Conservation (phyloP, 495 filamentous ascomycete species). For the Cladorrhinum samala region DNA sequence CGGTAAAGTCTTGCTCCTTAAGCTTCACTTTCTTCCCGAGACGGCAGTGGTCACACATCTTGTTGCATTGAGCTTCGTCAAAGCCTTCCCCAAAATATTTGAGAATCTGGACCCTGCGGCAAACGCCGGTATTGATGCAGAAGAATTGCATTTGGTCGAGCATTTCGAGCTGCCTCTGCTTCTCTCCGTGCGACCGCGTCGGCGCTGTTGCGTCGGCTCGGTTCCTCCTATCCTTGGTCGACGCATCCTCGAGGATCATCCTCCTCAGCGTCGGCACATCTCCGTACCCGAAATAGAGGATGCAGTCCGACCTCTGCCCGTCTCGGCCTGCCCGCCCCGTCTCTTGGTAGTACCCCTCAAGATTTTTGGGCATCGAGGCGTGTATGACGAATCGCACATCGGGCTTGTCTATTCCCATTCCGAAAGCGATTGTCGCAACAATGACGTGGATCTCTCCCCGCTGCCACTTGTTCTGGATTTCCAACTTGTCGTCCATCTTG, state of each 20-base stretch:
- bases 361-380: conserved; percentile 80
- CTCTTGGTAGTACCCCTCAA: conserved; percentile 99
- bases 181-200: conserved; percentile 29
- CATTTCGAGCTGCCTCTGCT: conserved; percentile 77
- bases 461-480: conserved; percentile 79
- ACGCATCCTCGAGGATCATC: conserved; percentile 58
- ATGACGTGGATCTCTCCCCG: conserved; percentile 72
- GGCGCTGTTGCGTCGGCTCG: conserved; percentile 34
- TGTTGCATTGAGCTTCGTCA: conserved; percentile 59
- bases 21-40: conserved; percentile 43
- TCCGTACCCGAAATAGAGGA: conserved; percentile 75
- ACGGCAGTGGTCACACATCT: conserved; percentile 81
- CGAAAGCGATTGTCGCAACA: conserved; percentile 98
- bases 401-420: conserved; percentile 97
- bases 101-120: conserved; percentile 80
- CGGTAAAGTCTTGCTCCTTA: conserved; percentile 70
- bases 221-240: conserved; percentile 58
- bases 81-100: conserved; percentile 89
- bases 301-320: conserved; percentile 79
- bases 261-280: conserved; percentile 56
- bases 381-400: conserved; percentile 96
- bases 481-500: conserved; percentile 58
- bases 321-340: conserved; percentile 92
- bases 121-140: conserved; percentile 82
- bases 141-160: conserved; percentile 74